Conservation (phyloP, 1,284 basidiomycete genomes). For the Fomitopsis schrenkii region DNA sequence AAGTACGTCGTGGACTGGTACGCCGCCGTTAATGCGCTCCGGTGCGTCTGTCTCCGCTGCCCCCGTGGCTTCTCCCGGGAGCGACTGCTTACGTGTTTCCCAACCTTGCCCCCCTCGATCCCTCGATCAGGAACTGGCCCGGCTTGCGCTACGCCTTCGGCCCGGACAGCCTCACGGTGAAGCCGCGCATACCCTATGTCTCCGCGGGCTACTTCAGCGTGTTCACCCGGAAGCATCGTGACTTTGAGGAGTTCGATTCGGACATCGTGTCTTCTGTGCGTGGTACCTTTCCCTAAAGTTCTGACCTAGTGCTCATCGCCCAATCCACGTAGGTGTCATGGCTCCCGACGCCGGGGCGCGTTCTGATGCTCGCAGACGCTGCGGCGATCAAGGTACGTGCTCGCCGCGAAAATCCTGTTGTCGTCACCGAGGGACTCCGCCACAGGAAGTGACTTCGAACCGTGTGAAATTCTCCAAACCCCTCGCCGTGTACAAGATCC, state of each 20-base stretch:
- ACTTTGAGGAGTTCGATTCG: constrained; percentile 15
- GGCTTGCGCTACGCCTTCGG: constrained; percentile 17
- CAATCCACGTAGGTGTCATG: not conserved
- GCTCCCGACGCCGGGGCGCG: not conserved
- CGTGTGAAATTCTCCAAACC: constrained; percentile 32
- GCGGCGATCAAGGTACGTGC: constrained; percentile 17
- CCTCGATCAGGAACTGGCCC: constrained; percentile 13
- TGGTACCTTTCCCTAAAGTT: not conserved
- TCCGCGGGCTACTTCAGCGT: constrained; percentile 11
- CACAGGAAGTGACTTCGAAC: constrained; percentile 18
- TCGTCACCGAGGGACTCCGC: not conserved
- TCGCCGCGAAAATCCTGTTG: not conserved
- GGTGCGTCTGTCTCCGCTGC: not conserved
- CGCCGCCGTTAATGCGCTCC: not conserved
- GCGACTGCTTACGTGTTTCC: not conserved
- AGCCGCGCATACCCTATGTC: constrained; percentile 13
- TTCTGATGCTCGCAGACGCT: constrained; percentile 18
- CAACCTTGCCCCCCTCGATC: not conserved
- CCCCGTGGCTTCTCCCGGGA: not conserved
- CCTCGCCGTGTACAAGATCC: constrained; percentile 25
- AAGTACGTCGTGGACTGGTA: not conserved
- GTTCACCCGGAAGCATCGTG: constrained; percentile 12
- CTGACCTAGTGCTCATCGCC: not conserved
- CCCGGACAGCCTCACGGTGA: constrained; percentile 11
- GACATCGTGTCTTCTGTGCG: constrained; percentile 18